phyloP scores from a whole-genome alignment of 441 rosid species.

The Erodium texanum region DNA sequence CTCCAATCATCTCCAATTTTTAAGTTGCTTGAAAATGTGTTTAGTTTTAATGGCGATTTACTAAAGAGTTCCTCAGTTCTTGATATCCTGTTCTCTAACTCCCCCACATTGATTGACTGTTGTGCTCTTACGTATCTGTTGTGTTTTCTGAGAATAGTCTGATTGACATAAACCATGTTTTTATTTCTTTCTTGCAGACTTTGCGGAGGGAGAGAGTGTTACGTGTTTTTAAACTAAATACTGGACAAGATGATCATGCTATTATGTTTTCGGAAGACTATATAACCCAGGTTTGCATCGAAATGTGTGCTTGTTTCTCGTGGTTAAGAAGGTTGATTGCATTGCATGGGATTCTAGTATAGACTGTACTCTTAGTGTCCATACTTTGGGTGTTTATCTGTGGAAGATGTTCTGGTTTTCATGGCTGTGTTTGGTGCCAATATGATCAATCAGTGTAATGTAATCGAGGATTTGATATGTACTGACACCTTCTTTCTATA shows the following conservation, averaged over 20 bases:
- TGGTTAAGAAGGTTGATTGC: constrained; percentile 5
- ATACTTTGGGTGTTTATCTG: not conserved
- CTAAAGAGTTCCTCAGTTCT: not conserved
- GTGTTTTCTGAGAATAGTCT: not conserved
- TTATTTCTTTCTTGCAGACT: constrained; percentile 33
- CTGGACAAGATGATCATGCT: constrained; percentile 91
- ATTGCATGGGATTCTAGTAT: not conserved
- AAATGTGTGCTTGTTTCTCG: not conserved
- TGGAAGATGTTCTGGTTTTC: constrained; percentile 1
- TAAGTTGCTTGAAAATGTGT: not conserved
- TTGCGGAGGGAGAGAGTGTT: constrained; percentile 62
- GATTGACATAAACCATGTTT: not conserved
- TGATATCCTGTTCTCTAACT: not conserved
- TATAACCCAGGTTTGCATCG: constrained; percentile 46
- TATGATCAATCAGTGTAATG: not conserved
- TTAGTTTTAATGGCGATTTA: not conserved
- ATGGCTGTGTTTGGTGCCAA: constrained; percentile 4
- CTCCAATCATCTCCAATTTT: not conserved
- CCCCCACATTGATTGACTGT: not conserved
- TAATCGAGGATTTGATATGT: constrained; percentile 3
- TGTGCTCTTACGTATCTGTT: not conserved
- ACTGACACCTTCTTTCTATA: constrained; percentile 10
- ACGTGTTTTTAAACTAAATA: constrained; percentile 75
- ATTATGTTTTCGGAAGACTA: constrained; percentile 81
- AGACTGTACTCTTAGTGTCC: not conserved